Evolutionary conservation across 768 basidiomycete genomes (phyloP), one percentile per base, ranked within the genome.

Genomic region (Boletus pseudo-olivaceus): DNA sequence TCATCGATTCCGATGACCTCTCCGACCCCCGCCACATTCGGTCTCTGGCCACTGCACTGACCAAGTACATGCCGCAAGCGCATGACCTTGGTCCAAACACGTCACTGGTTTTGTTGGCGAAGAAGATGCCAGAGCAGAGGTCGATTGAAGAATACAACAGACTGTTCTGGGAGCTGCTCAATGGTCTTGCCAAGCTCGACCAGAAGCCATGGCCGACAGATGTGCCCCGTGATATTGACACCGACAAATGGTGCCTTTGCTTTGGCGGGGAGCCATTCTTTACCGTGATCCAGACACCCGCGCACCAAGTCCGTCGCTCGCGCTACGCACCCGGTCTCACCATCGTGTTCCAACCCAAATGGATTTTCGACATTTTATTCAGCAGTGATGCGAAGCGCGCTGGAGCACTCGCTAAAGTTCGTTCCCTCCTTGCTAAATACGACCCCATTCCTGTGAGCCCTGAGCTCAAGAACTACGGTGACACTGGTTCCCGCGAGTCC

Each of bases 311-410:
- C n/a, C 59, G 62, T 20, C 62, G 59, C 19, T 51, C 62, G 9
- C 62, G 62, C 33, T 55, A 54, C 15, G 53, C 62, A 27, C 53
- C 56, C 7, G 47, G 62, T 6, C 42, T 64, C 40, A 63, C 62
- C 33, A 57, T 64, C 15, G 62, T 64, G 9, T 60, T 63, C 53
- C 62, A 64, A 29, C 62, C 62, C 14, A 64, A 63, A 34, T 63
- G 62, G 62, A 63, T 61, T 35, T 63, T 63, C 19, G 58, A 63
- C 45, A 61, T 60, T 19, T 44, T 60, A n/a, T 63, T 64, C 41
- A 64, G 53, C 50, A 55, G 26, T 11, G 58, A 57, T 7, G 62
- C 59, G 10, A 63, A 63, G 49, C 54, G 62, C 9, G 46, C 54
- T 12, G 57, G 58, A 33, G 62, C 62, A 10, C 53, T 64, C 15